These are phyloP conservation scores for Hypoxylon lienhwacheense DNA, from an alignment of 495 filamentous ascomycete genomes.

Conservation along the genomic window DNA sequence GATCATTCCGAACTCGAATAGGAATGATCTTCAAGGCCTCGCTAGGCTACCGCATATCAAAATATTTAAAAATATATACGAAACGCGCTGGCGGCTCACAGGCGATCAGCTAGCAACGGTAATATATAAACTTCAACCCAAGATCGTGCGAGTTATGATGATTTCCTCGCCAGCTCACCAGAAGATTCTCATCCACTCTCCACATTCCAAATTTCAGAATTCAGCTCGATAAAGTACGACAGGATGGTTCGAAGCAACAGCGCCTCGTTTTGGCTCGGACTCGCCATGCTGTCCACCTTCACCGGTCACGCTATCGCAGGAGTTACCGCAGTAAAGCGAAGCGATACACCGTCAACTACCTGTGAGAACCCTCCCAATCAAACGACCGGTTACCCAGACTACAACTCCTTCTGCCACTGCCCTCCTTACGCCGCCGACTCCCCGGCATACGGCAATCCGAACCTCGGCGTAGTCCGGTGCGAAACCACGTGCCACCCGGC, in stretches of 20 bases:
- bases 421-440: constrained; percentile 17
- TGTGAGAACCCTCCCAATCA: constrained; percentile 23
- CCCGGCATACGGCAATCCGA: constrained; percentile 32
- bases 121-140: no score
- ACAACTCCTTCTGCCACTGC: constrained; percentile 35
- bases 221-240: not conserved
- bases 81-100: no score
- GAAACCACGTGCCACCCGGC: constrained; percentile 31
- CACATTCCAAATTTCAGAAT: not conserved
- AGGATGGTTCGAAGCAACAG: constrained; percentile 11
- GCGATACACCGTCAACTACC: constrained; percentile 5
- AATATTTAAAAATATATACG: not conserved
- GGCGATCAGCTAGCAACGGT: no score
- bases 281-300: constrained; percentile 5
- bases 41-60: no score
- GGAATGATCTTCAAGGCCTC: no score
- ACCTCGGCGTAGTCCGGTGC: constrained; percentile 34
- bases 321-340: not conserved
- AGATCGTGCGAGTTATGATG: no score
- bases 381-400: constrained; percentile 33
- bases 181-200: not conserved
- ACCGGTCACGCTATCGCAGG: constrained; percentile 5
- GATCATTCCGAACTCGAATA: no score
- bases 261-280: constrained; percentile 1
- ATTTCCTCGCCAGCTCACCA: not conserved